Evolutionary conservation across 2,329 filamentous ascomycete genomes (phyloP).

Genomic region (Aspergillus latus): DNA sequence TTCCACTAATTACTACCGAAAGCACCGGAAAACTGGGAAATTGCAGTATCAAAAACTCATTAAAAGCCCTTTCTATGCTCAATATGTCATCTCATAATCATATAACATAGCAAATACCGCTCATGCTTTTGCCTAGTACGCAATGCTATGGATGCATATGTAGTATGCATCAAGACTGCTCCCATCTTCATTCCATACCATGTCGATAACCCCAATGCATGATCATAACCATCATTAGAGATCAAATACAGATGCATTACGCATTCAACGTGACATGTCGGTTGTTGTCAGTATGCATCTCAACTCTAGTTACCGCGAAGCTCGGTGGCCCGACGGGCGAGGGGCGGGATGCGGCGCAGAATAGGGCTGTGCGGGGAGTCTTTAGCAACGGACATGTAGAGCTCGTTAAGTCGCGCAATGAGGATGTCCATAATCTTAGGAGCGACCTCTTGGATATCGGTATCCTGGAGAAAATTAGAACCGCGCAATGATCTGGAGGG

Average conservation of each 20-base stretch:
- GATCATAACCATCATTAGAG: conserved; percentile 14
- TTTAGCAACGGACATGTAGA: conserved; percentile 59
- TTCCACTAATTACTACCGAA: no score
- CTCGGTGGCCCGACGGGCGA: conserved; percentile 46
- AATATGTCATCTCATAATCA: not conserved
- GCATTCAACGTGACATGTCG: not conserved
- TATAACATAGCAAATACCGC: not conserved
- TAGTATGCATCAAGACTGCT: not conserved
- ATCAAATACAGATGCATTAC: conserved; percentile 2
- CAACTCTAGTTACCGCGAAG: conserved; percentile 24
- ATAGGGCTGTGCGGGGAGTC: conserved; percentile 53
- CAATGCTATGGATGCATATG: not conserved
- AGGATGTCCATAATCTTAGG: conserved; percentile 62
- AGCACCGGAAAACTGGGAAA: not conserved
- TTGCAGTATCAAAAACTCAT: not conserved
- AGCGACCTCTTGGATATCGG: conserved; percentile 57
- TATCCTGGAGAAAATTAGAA: conserved; percentile 40
- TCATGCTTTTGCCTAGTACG: not conserved
- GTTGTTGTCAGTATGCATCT: conserved; percentile 1
- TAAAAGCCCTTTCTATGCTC: not conserved
- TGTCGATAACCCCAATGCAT: conserved; percentile 8
- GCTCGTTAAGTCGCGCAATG: conserved; percentile 55
- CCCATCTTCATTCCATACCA: not conserved
- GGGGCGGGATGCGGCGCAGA: conserved; percentile 51
- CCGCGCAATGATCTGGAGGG: not conserved